These are phyloP conservation scores for Gonapodya prolifera DNA, from an alignment of 192 early-diverging fungal species.

Conservation along the genomic window DNA sequence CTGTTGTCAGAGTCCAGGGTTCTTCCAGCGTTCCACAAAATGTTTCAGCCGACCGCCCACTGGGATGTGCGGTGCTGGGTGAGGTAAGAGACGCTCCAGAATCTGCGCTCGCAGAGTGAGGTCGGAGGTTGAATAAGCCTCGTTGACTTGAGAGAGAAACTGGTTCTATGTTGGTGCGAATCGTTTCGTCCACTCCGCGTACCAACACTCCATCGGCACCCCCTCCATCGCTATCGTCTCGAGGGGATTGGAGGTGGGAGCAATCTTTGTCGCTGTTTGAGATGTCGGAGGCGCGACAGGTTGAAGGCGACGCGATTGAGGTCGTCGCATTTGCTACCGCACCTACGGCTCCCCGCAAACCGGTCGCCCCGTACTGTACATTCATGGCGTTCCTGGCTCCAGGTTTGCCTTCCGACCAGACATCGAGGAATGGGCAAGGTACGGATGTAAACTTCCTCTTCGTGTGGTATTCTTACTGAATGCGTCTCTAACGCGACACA, in stretches of 20 bases:
- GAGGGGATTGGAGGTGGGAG: neutral
- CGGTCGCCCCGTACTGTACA: too few relatives aligned
- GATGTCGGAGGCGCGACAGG: neutral
- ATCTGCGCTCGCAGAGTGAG: neutral
- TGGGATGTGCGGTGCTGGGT: neutral
- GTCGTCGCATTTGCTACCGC: too few relatives aligned
- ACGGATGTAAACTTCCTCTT: too few relatives aligned
- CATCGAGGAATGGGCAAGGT: too few relatives aligned
- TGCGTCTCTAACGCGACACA: too few relatives aligned
- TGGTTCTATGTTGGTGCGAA: neutral
- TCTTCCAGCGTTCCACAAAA: neutral
- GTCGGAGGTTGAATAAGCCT: neutral
- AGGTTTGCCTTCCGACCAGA: too few relatives aligned
- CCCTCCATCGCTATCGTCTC: neutral
- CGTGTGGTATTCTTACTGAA: too few relatives aligned
- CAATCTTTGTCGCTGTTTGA: neutral
- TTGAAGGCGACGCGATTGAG: too few relatives aligned
- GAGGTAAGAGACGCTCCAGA: neutral
- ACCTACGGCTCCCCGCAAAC: too few relatives aligned
- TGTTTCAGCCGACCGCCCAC: neutral
- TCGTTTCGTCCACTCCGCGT: neutral
- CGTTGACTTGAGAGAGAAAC: neutral
- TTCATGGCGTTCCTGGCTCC: too few relatives aligned
- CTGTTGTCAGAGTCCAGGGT: neutral
- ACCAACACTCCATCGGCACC: neutral